Evolutionary conservation across 345 rosid genomes (phyloP).

Genomic region (Syzygium aqueum): DNA sequence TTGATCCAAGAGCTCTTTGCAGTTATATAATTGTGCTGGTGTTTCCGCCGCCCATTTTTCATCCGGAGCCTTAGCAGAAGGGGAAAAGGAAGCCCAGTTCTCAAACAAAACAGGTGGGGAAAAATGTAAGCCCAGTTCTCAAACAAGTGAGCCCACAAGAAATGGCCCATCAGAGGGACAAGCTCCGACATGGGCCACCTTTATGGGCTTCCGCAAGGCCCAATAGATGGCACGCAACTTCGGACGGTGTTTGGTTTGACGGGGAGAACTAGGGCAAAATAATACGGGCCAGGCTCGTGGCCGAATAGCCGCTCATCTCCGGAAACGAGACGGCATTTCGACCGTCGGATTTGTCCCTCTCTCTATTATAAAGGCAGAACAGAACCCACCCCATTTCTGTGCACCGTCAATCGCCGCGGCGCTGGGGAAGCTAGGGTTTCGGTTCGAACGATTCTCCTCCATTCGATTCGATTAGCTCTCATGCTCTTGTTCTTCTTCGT

Average conservation of each 20-base stretch:
- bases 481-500: not conserved
- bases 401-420: not conserved
- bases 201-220: not conserved
- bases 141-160: not conserved
- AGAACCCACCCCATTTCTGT: fast-evolving
- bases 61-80: not conserved
- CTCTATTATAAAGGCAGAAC: not conserved
- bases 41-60: not conserved
- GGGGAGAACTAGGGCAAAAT: not conserved
- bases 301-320: not conserved
- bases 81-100: not conserved
- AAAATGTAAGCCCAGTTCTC: not conserved
- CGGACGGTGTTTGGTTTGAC: not conserved
- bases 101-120: not conserved
- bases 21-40: too few relatives aligned
- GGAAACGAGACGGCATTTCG: not conserved
- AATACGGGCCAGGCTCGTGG: not conserved
- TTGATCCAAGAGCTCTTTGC: too few relatives aligned
- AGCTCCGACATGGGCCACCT: not conserved
- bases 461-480: not conserved
- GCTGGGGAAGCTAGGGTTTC: not conserved
- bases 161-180: not conserved
- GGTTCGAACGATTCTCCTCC: not conserved
- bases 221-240: not conserved
- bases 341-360: constrained; percentile 3